Percentiles rank a stretch among this genome's conserved stretches.
These are phyloP conservation scores for grape (Vitis vinifera) DNA, from an alignment of 164 flowering plant genomes.

Conservation along the genomic window ASM3070453v1 NC_081809.1:4899501-4900000, in stretches of 20 bases:
- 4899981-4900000: neutral
- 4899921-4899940: conserved; percentile 69
- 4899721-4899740: neutral
- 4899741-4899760: conserved; percentile 2
- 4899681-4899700: conserved; percentile 82
- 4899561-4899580: neutral
- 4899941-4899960: neutral
- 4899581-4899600: conserved; percentile 41
- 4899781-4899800: conserved; percentile 43
- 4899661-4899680: conserved; percentile 62
- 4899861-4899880: conserved; percentile 84
- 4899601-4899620: conserved; percentile 65
- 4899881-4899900: conserved; percentile 56
- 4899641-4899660: conserved; percentile 71
- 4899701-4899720: conserved; percentile 79
- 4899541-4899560: neutral
- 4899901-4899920: conserved; percentile 70
- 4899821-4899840: conserved; percentile 92
- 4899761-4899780: neutral
- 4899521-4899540: neutral
- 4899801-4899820: conserved; percentile 94
- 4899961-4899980: neutral
- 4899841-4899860: conserved; percentile 89
- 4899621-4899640: conserved; percentile 95
- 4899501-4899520: too few species aligned